Base-by-base conservation (phyloP, 129 eudicot species). In the Dittrichia graveolens region DNA sequence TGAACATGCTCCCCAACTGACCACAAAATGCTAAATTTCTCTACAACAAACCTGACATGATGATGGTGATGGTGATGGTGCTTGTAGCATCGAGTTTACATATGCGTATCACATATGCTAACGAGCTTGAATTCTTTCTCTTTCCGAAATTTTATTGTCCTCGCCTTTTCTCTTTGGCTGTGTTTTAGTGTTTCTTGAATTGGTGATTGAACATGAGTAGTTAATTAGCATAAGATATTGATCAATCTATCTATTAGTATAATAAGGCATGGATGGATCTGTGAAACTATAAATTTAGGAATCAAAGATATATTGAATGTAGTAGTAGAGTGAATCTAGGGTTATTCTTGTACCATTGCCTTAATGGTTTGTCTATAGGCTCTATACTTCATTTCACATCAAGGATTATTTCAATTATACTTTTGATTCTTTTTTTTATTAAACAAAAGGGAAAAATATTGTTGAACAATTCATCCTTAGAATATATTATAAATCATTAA, bases 1-100 rank as follows among this genome's bases (percentile, higher is more conserved):
- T 84, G 56, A 89, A 87, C 67, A 85, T 83, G 86, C 88, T 75
- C 72, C 85, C 82, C 16, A 76, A 84, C 69, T 83, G 78, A 78
- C 47, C 12, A 53, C 15, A 74, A 69, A 59, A 58, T 75, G 45
- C 61, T 31, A 31, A 61, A 69, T 60, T 61, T 60, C 64, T 52
- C 74, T 4, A 57, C 49, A 37, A 73, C 35, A 59, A 77, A 59
- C 68, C 63, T 59, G 69, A 60, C 61, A 57, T 56, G 42, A 56
- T 42, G 66, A 14, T 71, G 31, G 35, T 31, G 78, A 4, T 48
- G 70, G 4, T 39, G 62, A n/a, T 48, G 65, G 66, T 65, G 59
- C 16, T 67, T 10, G 13, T 47, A 45, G 80, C 69, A 37, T 67
- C 4, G 52, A 47, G 69, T 58, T 57, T 76, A 57, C 41, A 67